Evolutionary conservation across 1,284 basidiomycete genomes (phyloP), one percentile per base, ranked within the genome.

Genomic region (Phlebopus sp.): DNA sequence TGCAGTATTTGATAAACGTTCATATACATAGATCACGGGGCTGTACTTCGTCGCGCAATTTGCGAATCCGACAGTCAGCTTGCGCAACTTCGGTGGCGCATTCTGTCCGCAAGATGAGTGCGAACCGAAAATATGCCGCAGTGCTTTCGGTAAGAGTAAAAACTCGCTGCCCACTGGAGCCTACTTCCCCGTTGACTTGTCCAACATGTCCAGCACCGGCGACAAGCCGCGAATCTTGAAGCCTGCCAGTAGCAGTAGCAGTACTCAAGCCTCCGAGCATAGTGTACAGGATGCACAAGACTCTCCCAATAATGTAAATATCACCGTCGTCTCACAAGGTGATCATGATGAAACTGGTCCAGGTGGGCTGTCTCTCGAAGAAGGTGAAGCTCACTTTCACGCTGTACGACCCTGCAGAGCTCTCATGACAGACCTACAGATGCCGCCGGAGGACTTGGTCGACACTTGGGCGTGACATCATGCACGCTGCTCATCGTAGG

Each of bases 401-500:
- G 37, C n/a, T 13, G 8, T 21, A 13, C 9, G 14, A 17, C 14
- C 25, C 17, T 32, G 13, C 9, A 13, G 25, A 11, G 25, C 6
- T 31, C 40, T 13, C 23, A 44, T 21, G 19, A 10, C 21, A 19
- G 44, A 50, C 8, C 31, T 19, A 3, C 34, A 77, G 76, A 70
- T 49, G 55, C 68, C 4, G 69, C 73, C 18, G 76, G 77, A 21
- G 76, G 76, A 13, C 74, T 79, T 61, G 76, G 77, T 1, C 69
- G 77, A 39, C 75, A 79, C 58, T 60, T 78, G 0, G 76, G 76
- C 3, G 62, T 78, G 5, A 70, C 70, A 45, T 76, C 71, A 25
- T 78, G 76, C 51, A 78, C 76, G 0, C 69, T 78, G 50, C 62
- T 78, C 9, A 75, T 65, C 29, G 71, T 81, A 25, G 79, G 79